phyloP scores from a whole-genome alignment of 2,329 filamentous ascomycete species.

The Geoglossum cookeanum region DNA sequence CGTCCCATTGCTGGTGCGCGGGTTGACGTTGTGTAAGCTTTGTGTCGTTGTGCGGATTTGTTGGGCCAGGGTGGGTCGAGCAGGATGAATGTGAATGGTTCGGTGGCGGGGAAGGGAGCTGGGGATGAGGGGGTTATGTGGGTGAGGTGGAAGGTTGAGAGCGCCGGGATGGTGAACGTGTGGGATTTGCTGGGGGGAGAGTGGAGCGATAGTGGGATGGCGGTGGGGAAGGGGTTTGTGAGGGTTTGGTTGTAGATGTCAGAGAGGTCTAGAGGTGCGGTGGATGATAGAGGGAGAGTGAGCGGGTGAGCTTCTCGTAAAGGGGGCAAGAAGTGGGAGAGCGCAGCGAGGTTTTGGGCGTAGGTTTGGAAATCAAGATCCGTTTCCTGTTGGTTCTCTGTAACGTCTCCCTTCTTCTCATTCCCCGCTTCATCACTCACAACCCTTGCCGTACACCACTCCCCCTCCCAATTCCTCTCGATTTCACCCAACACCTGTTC shows the following conservation, averaged over 20 bases:
- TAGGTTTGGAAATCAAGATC: neutral
- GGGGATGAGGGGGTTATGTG: neutral
- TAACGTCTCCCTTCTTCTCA: neutral
- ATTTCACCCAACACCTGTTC: constrained; percentile 19
- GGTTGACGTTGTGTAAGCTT: constrained; percentile 20
- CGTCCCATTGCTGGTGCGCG: neutral
- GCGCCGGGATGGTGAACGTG: constrained; percentile 15
- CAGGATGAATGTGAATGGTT: constrained; percentile 37
- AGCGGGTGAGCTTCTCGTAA: neutral
- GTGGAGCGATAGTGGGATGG: constrained; percentile 20
- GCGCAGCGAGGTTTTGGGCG: neutral
- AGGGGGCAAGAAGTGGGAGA: constrained; percentile 1
- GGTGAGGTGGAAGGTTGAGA: constrained; percentile 7
- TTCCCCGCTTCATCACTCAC: neutral
- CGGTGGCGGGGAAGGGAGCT: constrained; percentile 13
- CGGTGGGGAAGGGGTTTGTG: constrained; percentile 11
- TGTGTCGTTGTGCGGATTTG: constrained; percentile 34
- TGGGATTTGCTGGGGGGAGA: constrained; percentile 11
- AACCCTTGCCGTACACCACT: neutral
- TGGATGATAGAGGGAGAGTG: neutral
- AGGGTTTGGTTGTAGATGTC: constrained; percentile 3
- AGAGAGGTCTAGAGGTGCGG: constrained; percentile 6
- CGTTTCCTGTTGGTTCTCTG: neutral
- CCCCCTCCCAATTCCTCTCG: neutral
- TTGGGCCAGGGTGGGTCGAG: constrained; percentile 48